Percentiles rank a stretch among this genome's conserved stretches.
Evolutionary conservation across 345 rosid species (phyloP).

Genomic region (Stellera chamaejasme): DNA sequence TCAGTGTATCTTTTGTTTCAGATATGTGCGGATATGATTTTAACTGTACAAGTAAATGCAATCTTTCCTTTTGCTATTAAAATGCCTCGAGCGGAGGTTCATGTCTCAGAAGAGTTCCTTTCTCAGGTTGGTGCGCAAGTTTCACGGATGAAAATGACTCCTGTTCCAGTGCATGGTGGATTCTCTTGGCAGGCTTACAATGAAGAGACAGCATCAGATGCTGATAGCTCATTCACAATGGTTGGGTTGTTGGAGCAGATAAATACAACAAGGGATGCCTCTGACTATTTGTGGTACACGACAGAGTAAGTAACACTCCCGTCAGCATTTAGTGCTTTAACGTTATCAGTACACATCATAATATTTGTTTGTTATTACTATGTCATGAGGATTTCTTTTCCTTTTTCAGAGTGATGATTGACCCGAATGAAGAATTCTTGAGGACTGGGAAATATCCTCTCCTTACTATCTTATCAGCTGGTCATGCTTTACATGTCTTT

Average conservation of each 20-base stretch:
- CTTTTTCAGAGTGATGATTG: slow-evolving; percentile 33
- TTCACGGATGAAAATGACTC: slow-evolving; percentile 79
- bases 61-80: neutral
- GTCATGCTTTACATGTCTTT: slow-evolving; percentile 91
- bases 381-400: neutral
- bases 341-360: neutral
- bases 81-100: no score
- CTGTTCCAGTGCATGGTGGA: slow-evolving; percentile 70
- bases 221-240: slow-evolving; percentile 66
- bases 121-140: slow-evolving; percentile 83
- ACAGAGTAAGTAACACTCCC: slow-evolving; percentile 69
- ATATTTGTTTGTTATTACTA: slow-evolving; percentile 3
- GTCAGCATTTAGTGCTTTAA: neutral
- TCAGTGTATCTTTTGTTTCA: neutral
- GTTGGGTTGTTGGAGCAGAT: slow-evolving; percentile 93
- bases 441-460: slow-evolving; percentile 42
- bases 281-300: slow-evolving; percentile 96
- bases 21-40: neutral
- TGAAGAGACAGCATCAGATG: slow-evolving; percentile 59
- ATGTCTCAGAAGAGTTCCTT: slow-evolving; percentile 1
- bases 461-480: slow-evolving; percentile 77
- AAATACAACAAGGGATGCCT: slow-evolving; percentile 77
- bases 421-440: slow-evolving; percentile 47
- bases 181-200: slow-evolving; percentile 92
- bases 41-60: no score